Evolutionary conservation across 257 asterid species (phyloP).

Genomic region (Solanum chmielewskii): DNA sequence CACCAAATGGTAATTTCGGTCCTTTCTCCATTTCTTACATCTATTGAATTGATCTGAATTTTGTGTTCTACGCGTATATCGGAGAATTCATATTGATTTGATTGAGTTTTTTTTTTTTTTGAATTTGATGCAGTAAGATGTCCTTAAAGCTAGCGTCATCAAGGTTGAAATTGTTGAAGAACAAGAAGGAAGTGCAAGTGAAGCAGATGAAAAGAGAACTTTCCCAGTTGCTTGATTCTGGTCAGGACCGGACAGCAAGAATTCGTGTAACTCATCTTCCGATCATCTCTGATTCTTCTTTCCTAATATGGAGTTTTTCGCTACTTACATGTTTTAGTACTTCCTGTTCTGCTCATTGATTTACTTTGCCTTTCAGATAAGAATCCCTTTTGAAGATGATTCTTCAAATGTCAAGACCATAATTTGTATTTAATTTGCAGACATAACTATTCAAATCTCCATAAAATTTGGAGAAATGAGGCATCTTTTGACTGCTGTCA

Average conservation of each 20-base stretch:
- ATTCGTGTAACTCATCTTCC: conserved; percentile 44
- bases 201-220: conserved; percentile 77
- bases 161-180: conserved; percentile 69
- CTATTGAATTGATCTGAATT: not conserved
- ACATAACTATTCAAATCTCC: not conserved
- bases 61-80: not conserved
- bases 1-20: conserved; percentile 53
- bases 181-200: conserved; percentile 71
- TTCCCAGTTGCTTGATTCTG: conserved; percentile 69
- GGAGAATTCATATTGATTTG: not conserved
- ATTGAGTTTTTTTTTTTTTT: not conserved
- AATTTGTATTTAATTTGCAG: not conserved
- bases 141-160: conserved; percentile 62
- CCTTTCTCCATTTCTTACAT: not conserved
- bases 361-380: not conserved
- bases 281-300: not conserved
- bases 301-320: not conserved
- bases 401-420: not conserved
- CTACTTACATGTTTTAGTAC: too few relatives aligned
- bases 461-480: not conserved
- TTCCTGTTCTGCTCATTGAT: not conserved
- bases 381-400: not conserved
- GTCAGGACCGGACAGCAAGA: conserved; percentile 70
- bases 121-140: conserved; percentile 56
- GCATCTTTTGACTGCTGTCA: not conserved